Evolutionary conservation across 176 grass and related monocot genomes (phyloP), one percentile per base, ranked within the genome.

Genomic region (Aegilops longissima): DNA sequence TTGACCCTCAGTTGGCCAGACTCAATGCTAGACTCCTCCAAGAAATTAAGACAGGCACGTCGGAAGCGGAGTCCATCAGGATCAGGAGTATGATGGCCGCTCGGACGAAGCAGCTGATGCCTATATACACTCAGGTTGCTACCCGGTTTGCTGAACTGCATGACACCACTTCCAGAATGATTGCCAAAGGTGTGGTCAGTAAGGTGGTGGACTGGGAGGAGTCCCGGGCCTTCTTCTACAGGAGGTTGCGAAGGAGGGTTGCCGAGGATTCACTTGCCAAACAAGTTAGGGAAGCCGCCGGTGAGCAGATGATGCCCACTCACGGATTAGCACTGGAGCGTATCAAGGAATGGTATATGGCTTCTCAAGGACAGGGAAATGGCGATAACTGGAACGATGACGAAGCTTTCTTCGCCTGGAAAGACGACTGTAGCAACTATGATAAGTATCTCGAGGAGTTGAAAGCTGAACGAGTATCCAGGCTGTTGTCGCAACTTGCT

Each of bases 101-200:
- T 24, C 90, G 94, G 54, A 92, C 85, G 83, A 99, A 94, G 80
- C 92, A 94, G 67, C 82, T 99, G 52, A 88, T 86, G 85, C 94
- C 97, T 29, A 80, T 94, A 34, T 99, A 99, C 73, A 99, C 92
- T n/a, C 97, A 99, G 85, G 93, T 99, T 16, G 97, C 97, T 25
- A 93, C 97, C 23, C 78, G 88, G 80, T 99, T 99, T 87, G 97
- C 97, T 5, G 97, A 99, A 42, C 63, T 99, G 70, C 97, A 99
- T 24, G 97, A 99, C 66, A 96, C 92, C 52, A 91, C 97, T 16
- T 68, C 92, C 27, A 90, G 97, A 89, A 99, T 99, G 97, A 89
- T 87, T 10, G 94, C 97, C 35, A 99, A 96, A 81, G 90, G 92
- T 30, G 92, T 96, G 27, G 90, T 96, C 12, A 86, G 88, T 11